Conservation (phyloP, 1,284 basidiomycete species). For the Rhodotorula sp. region DNA sequence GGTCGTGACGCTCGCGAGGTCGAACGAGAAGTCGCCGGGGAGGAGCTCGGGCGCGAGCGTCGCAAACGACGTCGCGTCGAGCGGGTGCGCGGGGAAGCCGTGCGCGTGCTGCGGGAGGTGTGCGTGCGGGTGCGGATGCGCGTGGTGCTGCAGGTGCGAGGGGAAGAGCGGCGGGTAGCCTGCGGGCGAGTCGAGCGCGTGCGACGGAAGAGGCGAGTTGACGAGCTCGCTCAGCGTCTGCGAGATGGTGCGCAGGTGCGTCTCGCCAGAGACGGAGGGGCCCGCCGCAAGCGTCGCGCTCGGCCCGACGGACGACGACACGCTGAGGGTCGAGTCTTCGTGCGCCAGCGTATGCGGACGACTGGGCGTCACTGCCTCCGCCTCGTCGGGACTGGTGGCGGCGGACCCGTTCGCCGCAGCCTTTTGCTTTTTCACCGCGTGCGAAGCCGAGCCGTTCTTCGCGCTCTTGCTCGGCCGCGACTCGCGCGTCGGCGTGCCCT, state of each 20-base stretch:
- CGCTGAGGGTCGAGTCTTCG: no score
- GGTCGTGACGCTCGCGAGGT: constrained; percentile 14
- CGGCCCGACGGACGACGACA: no score
- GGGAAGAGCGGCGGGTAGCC: background rate
- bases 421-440: background rate
- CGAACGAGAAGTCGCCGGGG: constrained; percentile 27
- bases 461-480: background rate
- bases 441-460: background rate
- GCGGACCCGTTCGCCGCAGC: background rate
- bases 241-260: background rate
- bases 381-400: no score
- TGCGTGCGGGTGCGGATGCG: background rate
- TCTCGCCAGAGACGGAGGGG: background rate
- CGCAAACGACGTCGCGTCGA: background rate
- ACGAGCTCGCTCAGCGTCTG: constrained; percentile 10
- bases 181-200: background rate
- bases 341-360: no score
- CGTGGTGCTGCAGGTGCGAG: background rate
- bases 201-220: background rate
- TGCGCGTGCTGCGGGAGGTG: background rate
- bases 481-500: background rate
- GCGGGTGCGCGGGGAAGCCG: no score
- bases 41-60: constrained; percentile 4
- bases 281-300: no score
- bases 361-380: no score